Evolutionary conservation across 257 asterid genomes (phyloP), one percentile per base, ranked within the genome.

Genomic region (Eustoma russellianum): DNA sequence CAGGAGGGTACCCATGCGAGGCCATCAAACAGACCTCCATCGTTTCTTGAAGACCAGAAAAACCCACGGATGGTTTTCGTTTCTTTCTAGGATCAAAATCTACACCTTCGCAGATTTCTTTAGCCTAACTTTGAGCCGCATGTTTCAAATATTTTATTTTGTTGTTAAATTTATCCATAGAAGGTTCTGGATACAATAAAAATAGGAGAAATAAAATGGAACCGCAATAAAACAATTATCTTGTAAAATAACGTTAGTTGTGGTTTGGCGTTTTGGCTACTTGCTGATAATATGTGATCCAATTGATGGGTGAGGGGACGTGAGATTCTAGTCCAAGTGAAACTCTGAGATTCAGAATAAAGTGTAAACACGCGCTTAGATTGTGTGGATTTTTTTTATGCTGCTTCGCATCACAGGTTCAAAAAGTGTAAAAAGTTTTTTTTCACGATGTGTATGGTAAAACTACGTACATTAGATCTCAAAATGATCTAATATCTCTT

Each of bases 11-110:
- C 47, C 81, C 83, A 67, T 71, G 78, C 41, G 91, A 84, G 71
- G 96, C 86, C 89, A 84, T 73, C 76, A 80, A 66, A 63, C 77
- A 78, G 15, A 72, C 70, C 74, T 86, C 87, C 64, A 62, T 78
- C 87, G 72, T 81, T 16, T 60, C 53, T 17, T 59, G 63, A 66
- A 60, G 40, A 64, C 60, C 59, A 58, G 55, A 46, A 64, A 65
- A 64, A 61, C 65, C 57, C 65, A 44, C 47, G 41, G 24, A 35
- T 24, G 60, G 53, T 70, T 28, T 58, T 66, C 49, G 55, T 41
- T 51, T 41, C 33, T 7, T 52, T 7, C 60, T 56, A 50, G 58
- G 73, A 57, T 56, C 76, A 57, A 15, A 46, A 48, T 10, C 34
- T 41, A 55, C 50, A 38, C 60, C 13, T 70, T 11, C 7, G 43